Evolutionary conservation across 108 stramenopile species (phyloP), one percentile per base, ranked within the genome.

Genomic region (Mayamaea pseudoterrestris): DNA sequence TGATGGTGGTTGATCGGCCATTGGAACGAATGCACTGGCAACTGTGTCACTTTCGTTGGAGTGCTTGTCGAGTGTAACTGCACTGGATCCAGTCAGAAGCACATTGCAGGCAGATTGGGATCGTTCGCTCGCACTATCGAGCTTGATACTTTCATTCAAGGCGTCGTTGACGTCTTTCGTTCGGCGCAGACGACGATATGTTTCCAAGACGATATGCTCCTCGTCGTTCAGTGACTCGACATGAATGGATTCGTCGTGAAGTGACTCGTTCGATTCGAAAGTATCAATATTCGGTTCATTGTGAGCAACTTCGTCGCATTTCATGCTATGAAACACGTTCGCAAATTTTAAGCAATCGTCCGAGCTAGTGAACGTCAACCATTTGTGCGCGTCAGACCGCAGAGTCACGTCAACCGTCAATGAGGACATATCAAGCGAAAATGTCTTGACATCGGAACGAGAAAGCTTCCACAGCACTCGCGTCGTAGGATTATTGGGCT

Each of bases 401-500:
- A 13, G 69, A 57, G 5, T 76, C 49, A 16, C 83, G 30, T 20
- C 65, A 67, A 11, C 71, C 87, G 3, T 65, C 57, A 1, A 73
- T 72, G 5, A 61, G 57, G 77, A 73, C 40, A 78, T 65, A 41
- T 83, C 80, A 12, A 90, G 64, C n/a, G 76, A 73, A 2, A 85
- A 41, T 25, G 83, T 69, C 21, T 63, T 60, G 8, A 86, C 62
- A 22, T 76, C 65, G n/a, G 56, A 63, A 14, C 79, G 50, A 13
- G 53, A 58, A 30, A 63, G 55, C 28, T 65, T 57, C 86, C 86
- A 83, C 7, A 66, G 45, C 3, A 83, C 60, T 13, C 30, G 56
- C 6, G 73, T 62, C 52, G 73, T 61, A 7, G 48, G 39, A 16
- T 58, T 41, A 23, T 50, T 60, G 0, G 47, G 41, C 2, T 24